These are phyloP conservation scores for Epichloe hybrida DNA, from an alignment of 2,329 filamentous ascomycete genomes.

Conservation along the genomic window DNA sequence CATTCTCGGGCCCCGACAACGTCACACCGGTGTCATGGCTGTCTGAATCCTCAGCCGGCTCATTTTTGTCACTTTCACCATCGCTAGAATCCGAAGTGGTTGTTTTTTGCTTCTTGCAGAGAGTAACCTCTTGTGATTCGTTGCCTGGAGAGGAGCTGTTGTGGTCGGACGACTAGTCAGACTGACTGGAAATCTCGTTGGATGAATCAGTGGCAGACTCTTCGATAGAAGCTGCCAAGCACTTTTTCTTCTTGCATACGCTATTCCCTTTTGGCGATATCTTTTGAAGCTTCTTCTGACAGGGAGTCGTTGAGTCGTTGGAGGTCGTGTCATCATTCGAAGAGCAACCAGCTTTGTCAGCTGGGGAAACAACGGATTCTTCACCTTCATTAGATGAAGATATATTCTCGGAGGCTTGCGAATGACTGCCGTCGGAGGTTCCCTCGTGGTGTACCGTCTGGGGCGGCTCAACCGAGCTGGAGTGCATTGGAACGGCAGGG, in stretches of 20 bases:
- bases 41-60: not conserved
- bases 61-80: not conserved
- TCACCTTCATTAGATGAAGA: too few relatives aligned
- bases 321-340: not conserved
- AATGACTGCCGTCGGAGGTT: not conserved
- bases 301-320: not conserved
- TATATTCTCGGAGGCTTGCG: not conserved
- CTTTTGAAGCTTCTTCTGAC: not conserved
- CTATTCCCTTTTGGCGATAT: not conserved
- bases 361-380: not conserved
- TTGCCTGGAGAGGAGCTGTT: not conserved
- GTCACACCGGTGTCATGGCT: too few relatives aligned
- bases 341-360: not conserved
- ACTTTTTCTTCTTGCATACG: not conserved
- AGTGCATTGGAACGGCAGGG: not conserved
- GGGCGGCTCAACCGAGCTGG: not conserved
- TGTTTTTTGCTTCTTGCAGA: not conserved
- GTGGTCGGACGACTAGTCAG: slow-evolving; percentile 1
- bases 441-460: not conserved
- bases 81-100: not conserved
- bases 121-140: not conserved
- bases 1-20: too few relatives aligned
- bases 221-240: not conserved
- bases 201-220: not conserved
- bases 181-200: not conserved